Percentiles rank a stretch among this genome's conserved stretches.
These are phyloP conservation scores for Aspergillus pseudotamarii DNA, from an alignment of 2,329 filamentous ascomycete genomes.

Conservation along the genomic window DNA sequence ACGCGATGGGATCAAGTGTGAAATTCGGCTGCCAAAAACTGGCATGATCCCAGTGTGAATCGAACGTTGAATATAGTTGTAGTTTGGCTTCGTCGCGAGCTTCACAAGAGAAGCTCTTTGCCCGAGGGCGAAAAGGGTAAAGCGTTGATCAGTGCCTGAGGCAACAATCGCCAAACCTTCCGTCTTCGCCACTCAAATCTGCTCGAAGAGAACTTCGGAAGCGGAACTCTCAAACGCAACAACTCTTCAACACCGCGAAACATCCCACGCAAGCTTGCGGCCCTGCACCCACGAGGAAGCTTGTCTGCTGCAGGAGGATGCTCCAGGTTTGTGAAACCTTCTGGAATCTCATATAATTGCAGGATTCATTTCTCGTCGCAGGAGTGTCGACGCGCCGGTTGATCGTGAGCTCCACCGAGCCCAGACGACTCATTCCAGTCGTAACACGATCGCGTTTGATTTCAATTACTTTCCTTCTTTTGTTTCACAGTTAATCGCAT, in stretches of 20 bases:
- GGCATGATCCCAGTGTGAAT: conserved; percentile 26
- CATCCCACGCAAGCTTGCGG: conserved; percentile 28
- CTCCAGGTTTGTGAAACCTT: conserved; percentile 40
- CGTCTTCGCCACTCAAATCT: conserved; percentile 42
- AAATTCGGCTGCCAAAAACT: conserved; percentile 23
- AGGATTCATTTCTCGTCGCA: conserved; percentile 29
- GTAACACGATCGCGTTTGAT: conserved; percentile 27
- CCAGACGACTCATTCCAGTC: conserved; percentile 29
- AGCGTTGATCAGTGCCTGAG: conserved; percentile 21
- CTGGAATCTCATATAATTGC: conserved; percentile 25
- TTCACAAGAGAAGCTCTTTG: not conserved
- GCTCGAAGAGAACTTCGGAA: conserved; percentile 25
- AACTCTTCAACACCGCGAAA: conserved; percentile 25
- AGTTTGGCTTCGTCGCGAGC: not conserved
- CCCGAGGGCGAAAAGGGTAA: conserved; percentile 4
- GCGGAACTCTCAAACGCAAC: conserved; percentile 30
- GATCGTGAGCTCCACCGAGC: conserved; percentile 38
- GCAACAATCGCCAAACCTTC: conserved; percentile 33
- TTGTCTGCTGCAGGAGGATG: conserved; percentile 38
- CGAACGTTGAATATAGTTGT: conserved; percentile 10
- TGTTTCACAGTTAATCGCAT: conserved; percentile 10
- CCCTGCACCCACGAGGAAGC: conserved; percentile 29
- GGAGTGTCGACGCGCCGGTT: conserved; percentile 37
- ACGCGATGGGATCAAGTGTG: conserved; percentile 15
- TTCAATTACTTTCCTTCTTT: conserved; percentile 21